phyloP scores from a whole-genome alignment of 2,329 filamentous ascomycete genomes.

The Pseudomassariella vexata region DNA sequence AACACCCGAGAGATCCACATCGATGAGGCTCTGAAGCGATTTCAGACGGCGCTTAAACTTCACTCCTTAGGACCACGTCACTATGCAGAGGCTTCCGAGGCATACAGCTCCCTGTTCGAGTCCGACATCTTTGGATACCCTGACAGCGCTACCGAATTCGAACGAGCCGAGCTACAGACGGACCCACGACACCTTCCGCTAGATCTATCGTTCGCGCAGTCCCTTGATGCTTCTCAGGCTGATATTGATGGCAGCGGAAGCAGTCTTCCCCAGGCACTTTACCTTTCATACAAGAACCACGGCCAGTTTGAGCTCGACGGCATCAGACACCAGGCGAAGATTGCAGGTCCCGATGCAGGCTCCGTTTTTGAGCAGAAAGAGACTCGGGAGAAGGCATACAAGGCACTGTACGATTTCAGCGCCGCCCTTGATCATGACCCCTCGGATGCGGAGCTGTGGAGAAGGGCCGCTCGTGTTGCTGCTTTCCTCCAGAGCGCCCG shows the following conservation, averaged over 20 bases:
- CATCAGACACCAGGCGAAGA: conserved; percentile 47
- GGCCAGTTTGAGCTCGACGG: conserved; percentile 85
- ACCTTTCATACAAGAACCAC: conserved; percentile 91
- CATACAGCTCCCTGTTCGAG: conserved; percentile 78
- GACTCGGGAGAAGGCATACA: conserved; percentile 31
- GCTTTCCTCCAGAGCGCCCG: conserved; percentile 51
- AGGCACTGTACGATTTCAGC: conserved; percentile 51
- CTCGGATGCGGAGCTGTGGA: conserved; percentile 62
- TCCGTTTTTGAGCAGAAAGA: conserved; percentile 30
- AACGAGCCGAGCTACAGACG: conserved; percentile 57
- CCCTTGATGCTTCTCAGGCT: conserved; percentile 50
- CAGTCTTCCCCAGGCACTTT: conserved; percentile 81
- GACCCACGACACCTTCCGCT: conserved; percentile 39
- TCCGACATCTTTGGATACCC: conserved; percentile 94
- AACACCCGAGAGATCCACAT: conserved; percentile 94
- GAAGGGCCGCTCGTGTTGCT: conserved; percentile 52
- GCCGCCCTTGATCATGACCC: conserved; percentile 59
- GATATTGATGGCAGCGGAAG: conserved; percentile 71
- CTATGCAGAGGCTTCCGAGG: conserved; percentile 69
- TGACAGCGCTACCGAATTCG: conserved; percentile 80
- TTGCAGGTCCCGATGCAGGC: conserved; percentile 15
- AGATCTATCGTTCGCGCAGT: conserved; percentile 42
- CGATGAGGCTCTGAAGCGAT: conserved; percentile 92
- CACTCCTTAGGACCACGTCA: conserved; percentile 79
- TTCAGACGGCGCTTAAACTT: conserved; percentile 83